Evolutionary conservation across 306 rosid species (phyloP), one percentile per base, ranked within the genome.

Genomic region (Prunus salicina): DNA sequence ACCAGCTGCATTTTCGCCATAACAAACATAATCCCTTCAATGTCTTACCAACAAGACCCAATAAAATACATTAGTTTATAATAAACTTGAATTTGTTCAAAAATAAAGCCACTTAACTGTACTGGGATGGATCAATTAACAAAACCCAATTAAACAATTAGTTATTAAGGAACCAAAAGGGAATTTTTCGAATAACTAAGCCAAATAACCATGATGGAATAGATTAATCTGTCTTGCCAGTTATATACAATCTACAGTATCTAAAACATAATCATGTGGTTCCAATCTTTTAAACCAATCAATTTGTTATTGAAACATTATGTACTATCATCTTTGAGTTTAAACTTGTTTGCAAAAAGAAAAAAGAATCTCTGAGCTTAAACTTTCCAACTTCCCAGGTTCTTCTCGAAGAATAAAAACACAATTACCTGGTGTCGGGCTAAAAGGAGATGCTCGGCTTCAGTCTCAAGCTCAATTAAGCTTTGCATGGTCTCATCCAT

Each of bases 361-460:
- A 38, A 38, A 32, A 6, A 38, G 43, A 38, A 11, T 50, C 27
- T n/a, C 28, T 53, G 20, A 8, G 16, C 52, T 3, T 19, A 20
- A 11, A 65, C 5, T 73, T 51, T 43, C 25, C 50, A 58, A 49
- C 49, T 69, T n/a, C 30, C 19, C 38, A 24, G 57, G 25, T 12
- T 45, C 75, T 27, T 73, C 12, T 11, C 45, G 4, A 28, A 22
- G 16, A 16, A 46, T 12, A 32, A 25, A 28, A 62, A 62, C 12
- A 15, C 13, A 7, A 6, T 47, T 84, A 93, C 92, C 91, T 89
- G 89, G 45, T 84, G 82, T 50, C 92, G 90, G 49, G 98, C 89
- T 67, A 94, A 78, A 71, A 94, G 89, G 79, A 90, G 91, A 73
- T 72, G 91, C 76, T 93, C 98, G 13, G 92, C 98, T 76, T 87